These are phyloP conservation scores for Closterium sp. DNA, from an alignment of 139 green algal species.

Conservation along the genomic window DNA sequence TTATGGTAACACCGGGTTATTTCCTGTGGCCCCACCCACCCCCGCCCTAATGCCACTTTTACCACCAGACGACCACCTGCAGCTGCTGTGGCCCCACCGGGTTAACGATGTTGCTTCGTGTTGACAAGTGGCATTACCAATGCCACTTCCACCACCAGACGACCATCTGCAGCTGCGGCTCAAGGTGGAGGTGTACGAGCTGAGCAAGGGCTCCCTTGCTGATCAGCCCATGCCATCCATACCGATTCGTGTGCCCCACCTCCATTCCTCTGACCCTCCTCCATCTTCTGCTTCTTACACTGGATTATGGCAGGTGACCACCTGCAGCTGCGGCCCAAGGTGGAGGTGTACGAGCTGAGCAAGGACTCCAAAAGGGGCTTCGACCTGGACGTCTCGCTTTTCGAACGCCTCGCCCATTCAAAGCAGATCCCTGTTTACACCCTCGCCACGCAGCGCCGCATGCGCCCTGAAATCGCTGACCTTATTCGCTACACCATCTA, in stretches of 20 bases:
- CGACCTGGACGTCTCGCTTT: conserved; percentile 68
- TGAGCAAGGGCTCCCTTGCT: conserved; percentile 59
- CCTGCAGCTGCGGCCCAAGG: conserved; percentile 78
- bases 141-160: conserved; percentile 41
- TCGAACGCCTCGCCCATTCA: conserved; percentile 66
- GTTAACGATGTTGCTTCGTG: too few species aligned
- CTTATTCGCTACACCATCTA: conserved; percentile 67
- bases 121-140: too few species aligned
- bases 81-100: too few species aligned
- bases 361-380: conserved; percentile 31
- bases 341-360: conserved; percentile 67
- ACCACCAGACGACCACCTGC: conserved; percentile 63
- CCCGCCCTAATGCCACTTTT: too few species aligned
- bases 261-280: too few species aligned
- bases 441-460: conserved; percentile 71
- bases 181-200: conserved; percentile 69
- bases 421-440: conserved; percentile 13
- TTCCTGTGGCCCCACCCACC: too few species aligned
- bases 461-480: conserved; percentile 63
- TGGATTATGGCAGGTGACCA: conserved; percentile 59
- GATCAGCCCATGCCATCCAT: too few species aligned
- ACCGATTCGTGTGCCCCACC: too few species aligned
- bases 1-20: too few species aligned
- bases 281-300: too few species aligned
- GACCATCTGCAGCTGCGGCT: conserved; percentile 72